phyloP scores from a whole-genome alignment of 2,329 filamentous ascomycete genomes.

The Orbilia javanica region DNA sequence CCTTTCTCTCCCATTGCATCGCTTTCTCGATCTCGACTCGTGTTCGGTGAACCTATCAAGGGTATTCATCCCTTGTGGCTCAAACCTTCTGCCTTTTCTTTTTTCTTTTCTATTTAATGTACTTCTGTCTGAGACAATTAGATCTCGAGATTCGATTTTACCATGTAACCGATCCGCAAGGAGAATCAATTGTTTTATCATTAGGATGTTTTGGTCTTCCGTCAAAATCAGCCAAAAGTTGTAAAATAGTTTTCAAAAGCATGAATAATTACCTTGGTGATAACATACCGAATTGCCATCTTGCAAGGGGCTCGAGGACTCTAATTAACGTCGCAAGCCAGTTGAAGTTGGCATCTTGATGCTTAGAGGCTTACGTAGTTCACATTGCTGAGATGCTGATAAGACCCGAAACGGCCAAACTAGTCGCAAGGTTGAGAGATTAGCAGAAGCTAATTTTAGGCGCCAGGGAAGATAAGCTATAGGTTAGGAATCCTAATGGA shows the following conservation, averaged over 20 bases:
- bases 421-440: conserved; percentile 42
- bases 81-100: background rate
- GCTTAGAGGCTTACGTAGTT: conserved; percentile 30
- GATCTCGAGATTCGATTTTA: conserved; percentile 3
- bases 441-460: conserved; percentile 56
- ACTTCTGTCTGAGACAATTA: background rate
- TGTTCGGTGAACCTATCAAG: too few relatives aligned
- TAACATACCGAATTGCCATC: background rate
- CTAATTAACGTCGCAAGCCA: too few relatives aligned
- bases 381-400: conserved; percentile 6
- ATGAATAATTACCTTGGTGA: background rate
- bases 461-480: conserved; percentile 26
- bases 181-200: conserved; percentile 1
- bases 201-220: background rate
- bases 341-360: conserved; percentile 8
- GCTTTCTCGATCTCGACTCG: too few relatives aligned
- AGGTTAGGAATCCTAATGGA: conserved; percentile 7
- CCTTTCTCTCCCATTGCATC: too few relatives aligned
- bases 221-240: background rate
- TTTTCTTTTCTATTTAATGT: background rate
- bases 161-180: background rate
- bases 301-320: background rate
- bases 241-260: background rate
- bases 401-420: conserved; percentile 1
- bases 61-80: background rate